A percentile compares a stretch with the other conserved stretches of the same genome.
phyloP scores from a whole-genome alignment of 73 alveolate species.

The Durusdinium trenchii region DNA sequence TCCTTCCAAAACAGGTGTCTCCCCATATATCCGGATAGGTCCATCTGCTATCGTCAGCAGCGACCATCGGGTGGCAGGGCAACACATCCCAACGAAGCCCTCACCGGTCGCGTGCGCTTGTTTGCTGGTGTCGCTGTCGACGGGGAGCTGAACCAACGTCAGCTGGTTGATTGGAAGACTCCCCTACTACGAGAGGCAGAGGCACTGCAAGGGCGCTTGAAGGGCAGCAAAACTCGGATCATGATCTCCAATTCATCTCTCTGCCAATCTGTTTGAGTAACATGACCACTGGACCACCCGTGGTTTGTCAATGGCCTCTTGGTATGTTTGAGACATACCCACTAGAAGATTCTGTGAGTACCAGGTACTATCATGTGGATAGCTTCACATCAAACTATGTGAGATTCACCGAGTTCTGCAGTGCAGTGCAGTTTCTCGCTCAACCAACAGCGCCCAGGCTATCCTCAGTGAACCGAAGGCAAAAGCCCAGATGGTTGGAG shows the following conservation, averaged over 20 bases:
- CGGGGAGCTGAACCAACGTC: too few relatives aligned
- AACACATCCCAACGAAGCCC: too few relatives aligned
- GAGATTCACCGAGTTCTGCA: not conserved
- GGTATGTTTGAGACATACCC: not conserved
- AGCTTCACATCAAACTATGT: not conserved
- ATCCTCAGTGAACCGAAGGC: not conserved
- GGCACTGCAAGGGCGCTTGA: too few relatives aligned
- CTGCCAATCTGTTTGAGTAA: not conserved
- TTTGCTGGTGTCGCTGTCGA: too few relatives aligned
- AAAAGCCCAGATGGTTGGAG: not conserved
- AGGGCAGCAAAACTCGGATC: not conserved
- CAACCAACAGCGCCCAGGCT: constrained; percentile 59
- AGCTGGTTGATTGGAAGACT: too few relatives aligned
- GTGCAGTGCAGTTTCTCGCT: not conserved
- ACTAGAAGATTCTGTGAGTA: not conserved
- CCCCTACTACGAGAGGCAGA: too few relatives aligned
- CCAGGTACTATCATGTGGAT: not conserved
- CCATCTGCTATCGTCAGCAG: too few relatives aligned
- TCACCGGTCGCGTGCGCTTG: too few relatives aligned
- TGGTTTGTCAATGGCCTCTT: not conserved
- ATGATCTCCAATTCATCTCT: not conserved
- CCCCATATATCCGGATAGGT: too few relatives aligned
- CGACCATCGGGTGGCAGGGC: too few relatives aligned
- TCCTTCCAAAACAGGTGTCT: too few relatives aligned
- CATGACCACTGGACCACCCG: not conserved